phyloP scores from a whole-genome alignment of 768 basidiomycete genomes.

The Fibroporia radiculosa region DNA sequence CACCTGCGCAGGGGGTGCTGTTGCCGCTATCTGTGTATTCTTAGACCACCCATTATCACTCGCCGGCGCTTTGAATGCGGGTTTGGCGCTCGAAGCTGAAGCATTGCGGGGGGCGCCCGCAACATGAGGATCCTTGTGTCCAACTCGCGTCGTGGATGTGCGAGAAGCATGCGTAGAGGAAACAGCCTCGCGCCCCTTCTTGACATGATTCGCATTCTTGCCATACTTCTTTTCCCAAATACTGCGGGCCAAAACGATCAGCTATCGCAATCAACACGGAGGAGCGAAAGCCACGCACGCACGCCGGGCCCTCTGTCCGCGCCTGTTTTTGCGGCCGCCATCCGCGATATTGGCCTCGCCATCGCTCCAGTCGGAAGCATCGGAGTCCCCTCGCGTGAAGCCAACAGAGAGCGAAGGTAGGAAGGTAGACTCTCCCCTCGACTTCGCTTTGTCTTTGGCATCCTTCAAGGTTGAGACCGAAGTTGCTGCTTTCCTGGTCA shows the following conservation, averaged over 20 bases:
- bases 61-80: neutral
- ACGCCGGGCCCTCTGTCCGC: constrained; percentile 89
- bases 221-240: constrained; percentile 99
- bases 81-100: neutral
- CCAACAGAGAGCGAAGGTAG: constrained; percentile 86
- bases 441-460: constrained; percentile 12
- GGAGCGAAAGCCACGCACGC: constrained; percentile 54
- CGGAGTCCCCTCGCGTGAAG: constrained; percentile 72
- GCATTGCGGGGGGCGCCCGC: neutral
- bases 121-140: neutral
- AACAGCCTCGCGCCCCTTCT: constrained; percentile 40
- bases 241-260: constrained; percentile 30
- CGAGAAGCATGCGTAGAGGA: constrained; percentile 5
- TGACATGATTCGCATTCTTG: constrained; percentile 83
- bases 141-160: neutral
- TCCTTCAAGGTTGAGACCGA: constrained; percentile 14
- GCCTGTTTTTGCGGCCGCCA: constrained; percentile 58
- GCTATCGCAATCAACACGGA: neutral
- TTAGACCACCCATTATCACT: neutral
- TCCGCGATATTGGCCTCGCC: constrained; percentile 42
- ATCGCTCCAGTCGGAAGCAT: constrained; percentile 72
- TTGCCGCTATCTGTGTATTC: neutral
- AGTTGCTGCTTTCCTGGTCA: constrained; percentile 5
- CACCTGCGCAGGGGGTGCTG: neutral
- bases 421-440: constrained; percentile 49